Conservation (phyloP, 176 grass and related monocot genomes). For the Areca catechu region DNA sequence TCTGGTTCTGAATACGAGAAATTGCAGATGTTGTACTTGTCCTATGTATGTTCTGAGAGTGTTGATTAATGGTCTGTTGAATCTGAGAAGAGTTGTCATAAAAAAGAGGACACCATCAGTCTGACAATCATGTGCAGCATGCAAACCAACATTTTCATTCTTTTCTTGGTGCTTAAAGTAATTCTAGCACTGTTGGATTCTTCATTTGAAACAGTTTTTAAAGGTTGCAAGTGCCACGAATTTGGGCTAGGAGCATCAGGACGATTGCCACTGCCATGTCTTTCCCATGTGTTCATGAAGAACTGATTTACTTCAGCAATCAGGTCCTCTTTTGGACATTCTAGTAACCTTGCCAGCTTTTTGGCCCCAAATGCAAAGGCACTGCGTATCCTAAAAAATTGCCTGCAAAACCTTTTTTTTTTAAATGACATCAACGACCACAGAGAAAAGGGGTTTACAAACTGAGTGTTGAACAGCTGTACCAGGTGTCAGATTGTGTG, state of each 20-base stretch:
- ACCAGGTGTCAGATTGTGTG: no score
- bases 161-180: constrained; percentile 28
- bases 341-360: constrained; percentile 57
- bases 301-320: constrained; percentile 62
- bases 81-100: constrained; percentile 26
- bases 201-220: constrained; percentile 34
- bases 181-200: constrained; percentile 29
- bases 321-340: constrained; percentile 64
- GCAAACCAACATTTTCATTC: constrained; percentile 22
- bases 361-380: constrained; percentile 81
- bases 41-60: constrained; percentile 21
- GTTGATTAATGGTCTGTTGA: constrained; percentile 24
- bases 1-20: constrained; percentile 36
- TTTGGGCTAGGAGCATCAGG: constrained; percentile 39
- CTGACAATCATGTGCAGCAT: constrained; percentile 24
- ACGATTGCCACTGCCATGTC: constrained; percentile 52
- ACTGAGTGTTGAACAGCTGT: no score
- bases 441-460: no score
- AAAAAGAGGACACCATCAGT: no score
- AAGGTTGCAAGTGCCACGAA: constrained; percentile 20
- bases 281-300: constrained; percentile 76
- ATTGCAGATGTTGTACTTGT: constrained; percentile 21
- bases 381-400: constrained; percentile 97
- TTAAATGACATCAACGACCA: no score
- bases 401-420: no score